Conservation (phyloP, 2,329 filamentous ascomycete genomes). For the Pyrenophora teres region DNA sequence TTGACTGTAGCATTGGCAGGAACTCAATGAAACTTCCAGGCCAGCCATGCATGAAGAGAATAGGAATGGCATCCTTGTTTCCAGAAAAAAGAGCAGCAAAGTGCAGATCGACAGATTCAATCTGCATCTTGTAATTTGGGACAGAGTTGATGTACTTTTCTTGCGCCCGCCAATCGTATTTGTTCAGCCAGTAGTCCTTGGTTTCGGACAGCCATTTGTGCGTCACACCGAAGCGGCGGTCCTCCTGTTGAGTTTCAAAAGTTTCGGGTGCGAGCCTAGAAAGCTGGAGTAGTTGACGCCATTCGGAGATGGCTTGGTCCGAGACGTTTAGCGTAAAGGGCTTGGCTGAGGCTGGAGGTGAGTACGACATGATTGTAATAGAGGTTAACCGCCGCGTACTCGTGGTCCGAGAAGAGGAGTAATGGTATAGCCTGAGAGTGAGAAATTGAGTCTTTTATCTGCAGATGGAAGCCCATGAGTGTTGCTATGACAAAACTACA, state of each 20-base stretch:
- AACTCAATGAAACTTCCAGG: conserved; percentile 63
- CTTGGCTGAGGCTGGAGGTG: conserved; percentile 35
- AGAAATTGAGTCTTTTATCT: background rate
- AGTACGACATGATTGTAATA: conserved; percentile 37
- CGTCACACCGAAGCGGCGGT: conserved; percentile 36
- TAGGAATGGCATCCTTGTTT: conserved; percentile 57
- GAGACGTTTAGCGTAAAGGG: conserved; percentile 42
- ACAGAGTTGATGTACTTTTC: conserved; percentile 57
- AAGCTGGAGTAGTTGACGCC: conserved; percentile 44
- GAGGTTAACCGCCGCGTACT: background rate
- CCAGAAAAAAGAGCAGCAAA: conserved; percentile 62
- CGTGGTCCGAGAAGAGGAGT: background rate
- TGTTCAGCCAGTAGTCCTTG: conserved; percentile 47
- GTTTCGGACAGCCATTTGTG: conserved; percentile 42
- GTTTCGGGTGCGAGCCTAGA: conserved; percentile 40
- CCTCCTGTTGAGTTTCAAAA: conserved; percentile 37
- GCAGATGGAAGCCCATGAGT: no score
- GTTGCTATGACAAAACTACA: no score
- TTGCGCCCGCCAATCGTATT: conserved; percentile 44
- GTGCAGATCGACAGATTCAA: conserved; percentile 56
- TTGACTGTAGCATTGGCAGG: conserved; percentile 55
- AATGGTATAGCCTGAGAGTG: no score
- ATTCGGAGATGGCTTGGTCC: conserved; percentile 42
- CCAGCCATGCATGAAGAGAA: conserved; percentile 63
- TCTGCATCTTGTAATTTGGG: conserved; percentile 56